Percentiles rank a stretch among this genome's conserved stretches.
These are phyloP conservation scores for Lactarius pseudohatsudake DNA, from an alignment of 768 basidiomycete genomes.

Conservation along the genomic window DNA sequence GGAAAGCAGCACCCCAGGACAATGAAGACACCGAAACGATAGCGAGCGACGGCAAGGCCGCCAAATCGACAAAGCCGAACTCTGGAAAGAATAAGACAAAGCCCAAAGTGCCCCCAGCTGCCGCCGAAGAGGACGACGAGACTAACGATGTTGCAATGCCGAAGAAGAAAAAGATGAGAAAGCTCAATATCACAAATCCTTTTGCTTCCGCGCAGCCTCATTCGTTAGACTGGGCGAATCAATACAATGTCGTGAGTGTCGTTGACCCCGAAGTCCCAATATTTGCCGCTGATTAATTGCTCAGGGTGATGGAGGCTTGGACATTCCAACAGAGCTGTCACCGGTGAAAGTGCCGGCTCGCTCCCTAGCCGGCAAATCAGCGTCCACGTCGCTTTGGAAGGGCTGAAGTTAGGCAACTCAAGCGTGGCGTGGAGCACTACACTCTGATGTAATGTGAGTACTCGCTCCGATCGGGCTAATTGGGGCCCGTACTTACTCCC, in stretches of 20 bases:
- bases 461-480: not conserved
- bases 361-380: conserved; percentile 14
- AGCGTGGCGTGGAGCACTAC: not conserved
- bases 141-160: conserved; percentile 14
- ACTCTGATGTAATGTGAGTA: not conserved
- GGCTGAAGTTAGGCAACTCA: not conserved
- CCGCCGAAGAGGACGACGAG: conserved; percentile 7
- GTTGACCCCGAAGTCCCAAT: not conserved
- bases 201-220: conserved; percentile 19
- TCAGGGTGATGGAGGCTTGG: conserved; percentile 24
- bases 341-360: conserved; percentile 27
- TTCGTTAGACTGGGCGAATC: conserved; percentile 26
- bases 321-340: conserved; percentile 26
- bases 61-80: conserved; percentile 8
- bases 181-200: conserved; percentile 23
- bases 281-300: conserved; percentile 3
- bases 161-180: conserved; percentile 29
- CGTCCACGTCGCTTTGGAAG: conserved; percentile 15
- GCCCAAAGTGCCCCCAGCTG: conserved; percentile 2
- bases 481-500: not conserved
- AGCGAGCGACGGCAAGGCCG: not conserved
- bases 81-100: not conserved
- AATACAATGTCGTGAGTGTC: conserved; percentile 22
- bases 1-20: conserved; percentile 36
- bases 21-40: conserved; percentile 30